Base-by-base conservation (phyloP, 2,329 filamentous ascomycete species). In the Byssothecium circinans region DNA sequence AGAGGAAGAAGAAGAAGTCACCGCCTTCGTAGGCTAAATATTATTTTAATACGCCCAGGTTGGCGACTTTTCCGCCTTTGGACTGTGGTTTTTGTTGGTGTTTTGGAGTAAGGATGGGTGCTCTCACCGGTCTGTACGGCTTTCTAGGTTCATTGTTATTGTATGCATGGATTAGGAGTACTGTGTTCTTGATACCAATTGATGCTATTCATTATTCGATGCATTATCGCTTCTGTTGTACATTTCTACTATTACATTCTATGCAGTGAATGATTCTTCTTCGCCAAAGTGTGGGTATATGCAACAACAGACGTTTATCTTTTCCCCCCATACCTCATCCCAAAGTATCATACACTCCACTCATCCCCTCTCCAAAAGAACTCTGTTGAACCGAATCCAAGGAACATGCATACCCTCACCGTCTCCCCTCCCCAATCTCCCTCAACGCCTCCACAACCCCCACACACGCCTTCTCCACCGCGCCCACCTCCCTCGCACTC, bases 401-500 rank as follows among this genome's bases (percentile, higher is more conserved):
- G n/a, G n/a, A n/a, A n/a, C n/a, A n/a, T n/a, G n/a, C n/a, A n/a
- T n/a, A n/a, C n/a, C n/a, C n/a, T 23, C 43, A 43, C 29, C 34
- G 55, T 43, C 54, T 65, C 23, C 66, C 74, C 45, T 72, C 64
- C 23, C 84, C 75, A 58, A 74, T 74, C 25, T 77, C 68, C 30
- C 79, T 73, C 52, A 89, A 69, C 23, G 78, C 69, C 36, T 75
- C 74, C 2, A 82, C 75, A 12, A 81, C 78, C 18, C 78, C 70
- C 4, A 73, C 73, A 25, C 72, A 74, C 11, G 70, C 71, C 29
- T 60, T 70, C 50, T 81, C 77, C 35, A 89, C 69, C 36, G 50
- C 56, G 40, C 32, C 12, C 74, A 67, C 17, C 67, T 71, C 65
- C 33, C 43, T 46, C 0, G 29, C 25, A 8, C 77, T 79, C 77